Conservation (phyloP, 2,329 filamentous ascomycete genomes). For the Colletotrichum sp. region DNA sequence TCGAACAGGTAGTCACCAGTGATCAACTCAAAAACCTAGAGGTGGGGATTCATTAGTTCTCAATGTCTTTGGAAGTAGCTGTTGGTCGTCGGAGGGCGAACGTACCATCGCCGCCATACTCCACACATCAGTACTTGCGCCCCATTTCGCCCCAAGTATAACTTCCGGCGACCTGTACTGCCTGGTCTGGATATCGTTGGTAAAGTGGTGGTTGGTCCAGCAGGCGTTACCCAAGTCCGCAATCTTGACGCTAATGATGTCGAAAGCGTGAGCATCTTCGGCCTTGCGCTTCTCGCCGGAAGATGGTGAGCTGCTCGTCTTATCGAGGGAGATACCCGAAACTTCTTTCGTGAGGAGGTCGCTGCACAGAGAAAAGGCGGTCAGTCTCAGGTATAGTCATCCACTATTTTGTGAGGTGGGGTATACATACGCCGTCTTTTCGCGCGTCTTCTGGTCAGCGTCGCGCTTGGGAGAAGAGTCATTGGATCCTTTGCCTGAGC, state of each 20-base stretch:
- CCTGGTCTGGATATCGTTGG: constrained; percentile 97
- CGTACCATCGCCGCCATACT: constrained; percentile 99
- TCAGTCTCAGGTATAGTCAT: background rate
- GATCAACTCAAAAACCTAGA: constrained; percentile 92
- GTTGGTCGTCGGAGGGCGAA: background rate
- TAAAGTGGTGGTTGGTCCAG: constrained; percentile 99
- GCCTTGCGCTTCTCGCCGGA: constrained; percentile 67
- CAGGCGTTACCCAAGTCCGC: constrained; percentile 97
- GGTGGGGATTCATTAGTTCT: background rate
- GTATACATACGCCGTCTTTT: constrained; percentile 86
- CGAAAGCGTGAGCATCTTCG: constrained; percentile 62
- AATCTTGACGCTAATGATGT: constrained; percentile 98
- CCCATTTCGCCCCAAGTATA: constrained; percentile 96
- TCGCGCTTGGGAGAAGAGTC: constrained; percentile 54
- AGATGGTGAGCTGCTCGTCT: constrained; percentile 58
- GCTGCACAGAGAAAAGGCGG: constrained; percentile 46
- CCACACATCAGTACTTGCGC: constrained; percentile 99
- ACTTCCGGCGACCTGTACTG: constrained; percentile 98
- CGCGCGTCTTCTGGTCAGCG: constrained; percentile 80
- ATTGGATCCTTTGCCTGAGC: constrained; percentile 37
- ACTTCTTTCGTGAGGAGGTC: constrained; percentile 92
- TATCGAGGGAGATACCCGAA: constrained; percentile 92
- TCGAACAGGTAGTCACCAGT: constrained; percentile 99
- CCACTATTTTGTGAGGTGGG: background rate
- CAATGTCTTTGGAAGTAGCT: background rate